These are phyloP conservation scores for Aspergillus brunneoviolaceus DNA, from an alignment of 2,329 filamentous ascomycete species.

Conservation along the genomic window DNA sequence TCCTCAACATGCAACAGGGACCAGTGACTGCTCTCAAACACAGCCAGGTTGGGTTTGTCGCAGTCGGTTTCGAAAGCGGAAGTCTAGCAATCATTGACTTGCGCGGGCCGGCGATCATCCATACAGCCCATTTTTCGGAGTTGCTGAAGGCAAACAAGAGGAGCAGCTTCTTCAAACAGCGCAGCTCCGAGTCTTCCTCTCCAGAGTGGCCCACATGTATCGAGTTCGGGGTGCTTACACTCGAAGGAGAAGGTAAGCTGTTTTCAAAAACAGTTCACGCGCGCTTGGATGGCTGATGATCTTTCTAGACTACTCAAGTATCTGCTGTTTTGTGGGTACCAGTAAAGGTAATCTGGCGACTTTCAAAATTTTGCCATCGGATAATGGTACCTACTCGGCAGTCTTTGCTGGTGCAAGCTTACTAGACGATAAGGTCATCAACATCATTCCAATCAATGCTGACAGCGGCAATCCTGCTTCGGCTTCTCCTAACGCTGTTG, in stretches of 20 bases:
- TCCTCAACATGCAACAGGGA: conserved; percentile 82
- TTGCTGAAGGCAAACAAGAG: conserved; percentile 76
- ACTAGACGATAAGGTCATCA: conserved; percentile 69
- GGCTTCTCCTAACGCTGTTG: conserved; percentile 73
- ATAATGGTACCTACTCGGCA: conserved; percentile 68
- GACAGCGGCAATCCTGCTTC: conserved; percentile 73
- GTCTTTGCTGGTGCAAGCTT: conserved; percentile 67
- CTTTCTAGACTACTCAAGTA: conserved; percentile 75
- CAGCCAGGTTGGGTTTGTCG: conserved; percentile 92
- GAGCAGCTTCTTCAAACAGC: conserved; percentile 64
- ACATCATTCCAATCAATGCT: conserved; percentile 74
- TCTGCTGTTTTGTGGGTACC: conserved; percentile 88
- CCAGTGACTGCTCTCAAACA: conserved; percentile 75
- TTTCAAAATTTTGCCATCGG: conserved; percentile 80
- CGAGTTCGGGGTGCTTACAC: conserved; percentile 89
- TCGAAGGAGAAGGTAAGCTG: conserved; percentile 75
- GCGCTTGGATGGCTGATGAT: conserved; percentile 24
- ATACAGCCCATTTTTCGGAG: conserved; percentile 69
- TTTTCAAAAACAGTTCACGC: background rate
- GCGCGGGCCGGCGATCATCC: conserved; percentile 81
- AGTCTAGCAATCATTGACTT: conserved; percentile 81
- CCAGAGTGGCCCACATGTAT: conserved; percentile 76
- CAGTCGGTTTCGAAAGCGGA: conserved; percentile 80
- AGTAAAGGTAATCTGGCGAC: conserved; percentile 79
- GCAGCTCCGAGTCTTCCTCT: conserved; percentile 48